Percentiles rank a stretch among this genome's conserved stretches.
Evolutionary conservation across 495 filamentous ascomycete species (phyloP).

Genomic region (Polyplosphaeria fusca): DNA sequence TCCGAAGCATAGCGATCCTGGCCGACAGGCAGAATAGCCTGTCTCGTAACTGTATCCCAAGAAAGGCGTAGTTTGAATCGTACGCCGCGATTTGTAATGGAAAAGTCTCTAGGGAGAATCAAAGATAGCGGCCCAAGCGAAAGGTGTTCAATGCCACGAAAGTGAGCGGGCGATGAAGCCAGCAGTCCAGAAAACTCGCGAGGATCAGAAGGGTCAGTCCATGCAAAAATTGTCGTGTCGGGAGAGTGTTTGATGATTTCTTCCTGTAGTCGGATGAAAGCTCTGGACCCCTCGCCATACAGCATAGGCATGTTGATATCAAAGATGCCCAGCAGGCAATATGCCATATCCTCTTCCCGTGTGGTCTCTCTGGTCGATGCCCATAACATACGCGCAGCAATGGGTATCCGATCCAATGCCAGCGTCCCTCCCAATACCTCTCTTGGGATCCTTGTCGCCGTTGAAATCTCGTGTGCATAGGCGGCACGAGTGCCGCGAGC

Average conservation of each 20-base stretch:
- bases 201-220: not conserved
- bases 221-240: not conserved
- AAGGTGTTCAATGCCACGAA: too few species aligned
- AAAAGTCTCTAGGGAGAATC: too few species aligned
- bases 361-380: slow-evolving; percentile 1
- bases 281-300: slow-evolving; percentile 2
- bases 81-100: too few species aligned
- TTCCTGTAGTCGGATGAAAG: slow-evolving; percentile 5
- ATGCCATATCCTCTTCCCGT: slow-evolving; percentile 11
- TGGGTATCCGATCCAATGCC: not conserved
- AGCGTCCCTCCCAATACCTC: not conserved
- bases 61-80: too few species aligned
- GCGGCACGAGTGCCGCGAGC: not conserved
- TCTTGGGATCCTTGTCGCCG: not conserved
- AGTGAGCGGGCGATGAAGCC: too few species aligned
- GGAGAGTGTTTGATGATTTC: not conserved
- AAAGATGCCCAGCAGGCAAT: slow-evolving; percentile 10
- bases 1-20: too few species aligned
- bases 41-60: too few species aligned
- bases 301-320: slow-evolving; percentile 1
- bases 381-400: slow-evolving; percentile 2
- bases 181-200: too few species aligned
- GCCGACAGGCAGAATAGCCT: too few species aligned
- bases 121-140: too few species aligned
- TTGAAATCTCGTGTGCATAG: not conserved